phyloP scores from a whole-genome alignment of 768 basidiomycete species.

The Amanita exitialis region DNA sequence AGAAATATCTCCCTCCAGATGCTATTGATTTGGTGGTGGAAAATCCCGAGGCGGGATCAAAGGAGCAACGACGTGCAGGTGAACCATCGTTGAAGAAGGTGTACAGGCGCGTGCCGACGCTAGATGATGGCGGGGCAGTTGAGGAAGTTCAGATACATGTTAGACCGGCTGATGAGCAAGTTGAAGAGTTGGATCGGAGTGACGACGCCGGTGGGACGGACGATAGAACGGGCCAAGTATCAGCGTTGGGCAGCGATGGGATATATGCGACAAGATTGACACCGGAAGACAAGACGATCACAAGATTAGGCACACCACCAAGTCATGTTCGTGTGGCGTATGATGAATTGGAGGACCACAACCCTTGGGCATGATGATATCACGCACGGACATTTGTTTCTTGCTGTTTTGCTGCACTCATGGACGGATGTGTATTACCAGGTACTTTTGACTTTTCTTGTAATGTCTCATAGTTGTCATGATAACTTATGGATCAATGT shows the following conservation, averaged over 20 bases:
- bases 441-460: no score
- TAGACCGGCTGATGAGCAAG: slow-evolving; percentile 18
- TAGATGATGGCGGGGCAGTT: slow-evolving; percentile 22
- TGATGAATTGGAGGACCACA: slow-evolving; percentile 37
- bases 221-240: background rate
- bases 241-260: background rate
- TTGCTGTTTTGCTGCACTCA: no score
- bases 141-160: slow-evolving; percentile 30
- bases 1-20: slow-evolving; percentile 24
- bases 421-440: no score
- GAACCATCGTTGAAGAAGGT: slow-evolving; percentile 47
- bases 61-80: slow-evolving; percentile 50
- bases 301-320: slow-evolving; percentile 33
- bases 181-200: slow-evolving; percentile 12
- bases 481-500: background rate
- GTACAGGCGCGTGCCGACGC: slow-evolving; percentile 39
- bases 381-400: no score
- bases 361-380: slow-evolving; percentile 44
- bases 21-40: slow-evolving; percentile 88
- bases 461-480: no score
- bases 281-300: slow-evolving; percentile 13
- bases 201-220: slow-evolving; percentile 20
- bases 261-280: background rate
- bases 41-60: slow-evolving; percentile 41
- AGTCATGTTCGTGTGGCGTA: slow-evolving; percentile 29